These are phyloP conservation scores for Cercospora sp. DNA, from an alignment of 2,329 filamentous ascomycete genomes.

Conservation along the genomic window DNA sequence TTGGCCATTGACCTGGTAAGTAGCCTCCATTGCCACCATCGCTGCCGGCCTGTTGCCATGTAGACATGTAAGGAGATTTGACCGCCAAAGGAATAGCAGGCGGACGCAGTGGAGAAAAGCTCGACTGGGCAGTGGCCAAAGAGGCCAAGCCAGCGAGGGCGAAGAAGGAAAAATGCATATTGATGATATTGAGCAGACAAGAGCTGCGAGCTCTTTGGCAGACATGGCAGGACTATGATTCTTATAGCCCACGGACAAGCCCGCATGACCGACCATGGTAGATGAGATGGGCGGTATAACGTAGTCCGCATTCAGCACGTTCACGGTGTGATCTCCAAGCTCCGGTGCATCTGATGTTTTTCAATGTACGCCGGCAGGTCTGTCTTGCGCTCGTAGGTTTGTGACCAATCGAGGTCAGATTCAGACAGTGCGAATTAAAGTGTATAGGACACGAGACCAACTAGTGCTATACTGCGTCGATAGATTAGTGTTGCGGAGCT, in stretches of 20 bases:
- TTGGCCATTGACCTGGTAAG: slow-evolving; percentile 58
- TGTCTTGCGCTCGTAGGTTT: neutral
- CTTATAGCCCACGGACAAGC: neutral
- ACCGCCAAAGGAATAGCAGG: slow-evolving; percentile 73
- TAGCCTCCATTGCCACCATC: slow-evolving; percentile 64
- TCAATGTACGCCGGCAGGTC: neutral
- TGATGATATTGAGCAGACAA: neutral
- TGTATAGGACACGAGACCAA: neutral
- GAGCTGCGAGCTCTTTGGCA: neutral
- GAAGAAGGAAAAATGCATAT: slow-evolving; percentile 22
- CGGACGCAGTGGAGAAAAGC: slow-evolving; percentile 63
- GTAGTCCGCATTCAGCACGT: neutral
- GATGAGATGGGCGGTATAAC: neutral
- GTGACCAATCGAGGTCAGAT: neutral
- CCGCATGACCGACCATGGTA: neutral
- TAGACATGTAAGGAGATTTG: slow-evolving; percentile 70
- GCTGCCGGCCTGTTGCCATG: slow-evolving; percentile 63
- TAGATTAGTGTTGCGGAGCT: neutral
- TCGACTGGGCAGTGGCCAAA: slow-evolving; percentile 35
- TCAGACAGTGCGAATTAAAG: neutral
- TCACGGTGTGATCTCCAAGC: neutral
- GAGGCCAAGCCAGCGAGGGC: slow-evolving; percentile 20
- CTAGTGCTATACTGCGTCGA: neutral
- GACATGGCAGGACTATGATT: neutral
- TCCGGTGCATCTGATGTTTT: neutral